A percentile compares a stretch with the other conserved stretches of the same genome.
Conservation (phyloP, 2,329 filamentous ascomycete genomes). For the Fusarium gaditjirri region DNA sequence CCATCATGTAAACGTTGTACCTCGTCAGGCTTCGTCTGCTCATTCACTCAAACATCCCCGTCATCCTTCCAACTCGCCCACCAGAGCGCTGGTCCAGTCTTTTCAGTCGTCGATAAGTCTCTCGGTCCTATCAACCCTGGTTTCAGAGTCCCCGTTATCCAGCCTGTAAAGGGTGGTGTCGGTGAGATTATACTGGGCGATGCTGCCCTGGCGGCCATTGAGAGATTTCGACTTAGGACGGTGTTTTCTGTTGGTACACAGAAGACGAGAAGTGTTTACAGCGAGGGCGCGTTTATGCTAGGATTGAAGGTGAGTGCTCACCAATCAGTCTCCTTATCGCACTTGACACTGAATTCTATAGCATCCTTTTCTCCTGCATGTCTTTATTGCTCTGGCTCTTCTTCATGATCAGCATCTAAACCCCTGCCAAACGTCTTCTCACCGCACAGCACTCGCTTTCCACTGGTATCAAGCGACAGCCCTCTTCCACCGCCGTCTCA, state of each 20-base stretch:
- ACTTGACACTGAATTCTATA: conserved; percentile 28
- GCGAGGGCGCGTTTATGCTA: conserved; percentile 51
- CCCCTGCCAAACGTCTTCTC: conserved; percentile 33
- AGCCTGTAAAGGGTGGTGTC: conserved; percentile 24
- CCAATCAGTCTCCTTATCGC: background rate
- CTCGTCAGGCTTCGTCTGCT: conserved; percentile 59
- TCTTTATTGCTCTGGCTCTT: conserved; percentile 61
- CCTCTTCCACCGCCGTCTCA: conserved; percentile 57
- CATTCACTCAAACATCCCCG: conserved; percentile 50
- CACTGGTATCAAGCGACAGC: conserved; percentile 60
- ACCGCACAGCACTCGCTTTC: conserved; percentile 50
- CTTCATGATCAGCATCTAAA: conserved; percentile 62
- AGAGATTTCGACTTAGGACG: conserved; percentile 56
- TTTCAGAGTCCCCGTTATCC: conserved; percentile 41
- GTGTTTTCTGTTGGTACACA: conserved; percentile 53
- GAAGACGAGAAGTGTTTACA: conserved; percentile 48
- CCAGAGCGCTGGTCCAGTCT: conserved; percentile 17
- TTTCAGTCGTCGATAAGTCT: conserved; percentile 11
- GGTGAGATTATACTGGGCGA: conserved; percentile 48
- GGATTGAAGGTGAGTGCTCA: conserved; percentile 50
- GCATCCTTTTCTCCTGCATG: conserved; percentile 65
- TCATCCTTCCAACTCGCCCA: conserved; percentile 39
- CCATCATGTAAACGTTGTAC: conserved; percentile 61
- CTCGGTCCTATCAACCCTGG: conserved; percentile 25
- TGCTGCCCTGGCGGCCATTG: conserved; percentile 50